Base-by-base conservation (phyloP, 441 rosid species). In the Metrosideros polymorpha region DNA sequence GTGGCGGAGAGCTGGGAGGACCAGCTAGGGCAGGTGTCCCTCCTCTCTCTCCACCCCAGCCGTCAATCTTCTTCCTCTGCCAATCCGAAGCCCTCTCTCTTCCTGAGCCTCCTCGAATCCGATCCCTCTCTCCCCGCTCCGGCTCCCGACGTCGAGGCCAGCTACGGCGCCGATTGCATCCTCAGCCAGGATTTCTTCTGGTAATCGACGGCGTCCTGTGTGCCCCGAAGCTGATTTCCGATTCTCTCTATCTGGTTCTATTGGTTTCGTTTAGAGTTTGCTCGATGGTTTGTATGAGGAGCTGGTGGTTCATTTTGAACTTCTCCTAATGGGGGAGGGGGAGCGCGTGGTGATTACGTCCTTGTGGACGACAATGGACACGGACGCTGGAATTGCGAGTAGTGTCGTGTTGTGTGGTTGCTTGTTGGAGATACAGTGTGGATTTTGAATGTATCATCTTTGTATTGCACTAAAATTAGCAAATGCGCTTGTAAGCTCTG, bases 131-230 rank as follows among this genome's bases (percentile, higher is more conserved):
- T 84, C 43, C 27, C n/a, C 19, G 39, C 77, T 14, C 6, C 61
- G 17, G 59, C 82, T 43, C 42, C 13, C 43, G 86, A 84, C 55
- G 55, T 39, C 43, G 86, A 84, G 52, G 19, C 56, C 47, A 22
- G 12, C 42, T 27, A 79, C 53, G 63, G 63, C 53, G 77, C 66
- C 53, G 86, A 84, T 84, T 84, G 86, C 77, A 84, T 84, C 56
- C 86, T 84, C 54, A 84, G 86, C 10, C 86, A 84, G 77, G 86
- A 84, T 0, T 84, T 84, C 86, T 84, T 84, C 86, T 84, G 86
- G 86, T 84, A 84, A 84, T 50, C 15, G 18, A 15, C 66, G 52
- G 32, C 43, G 3, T 0, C 29, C 47, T 6, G 59, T 1, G 59
- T 32, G 27, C 25, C 29, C 18, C 6, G 32, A 22, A 6, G 59